These are phyloP conservation scores for Fusarium neocosmosporiellum DNA, from an alignment of 2,329 filamentous ascomycete genomes.

Conservation along the genomic window DNA sequence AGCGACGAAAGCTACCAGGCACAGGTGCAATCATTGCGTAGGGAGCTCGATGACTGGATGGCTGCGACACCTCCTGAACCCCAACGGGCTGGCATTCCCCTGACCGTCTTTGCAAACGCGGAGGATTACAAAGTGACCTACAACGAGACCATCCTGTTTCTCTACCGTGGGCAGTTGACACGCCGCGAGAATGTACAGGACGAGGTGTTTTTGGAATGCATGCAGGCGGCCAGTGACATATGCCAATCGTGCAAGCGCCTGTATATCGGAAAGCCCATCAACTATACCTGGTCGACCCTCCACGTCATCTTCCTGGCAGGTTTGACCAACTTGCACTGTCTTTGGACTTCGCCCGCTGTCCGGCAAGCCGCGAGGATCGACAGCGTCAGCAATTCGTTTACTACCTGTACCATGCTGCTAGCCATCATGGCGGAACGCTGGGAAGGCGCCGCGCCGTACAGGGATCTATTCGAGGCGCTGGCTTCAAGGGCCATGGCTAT, in stretches of 20 bases:
- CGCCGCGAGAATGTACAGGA: conserved; percentile 15
- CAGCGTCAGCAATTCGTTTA: conserved; percentile 42
- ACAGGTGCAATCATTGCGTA: background rate
- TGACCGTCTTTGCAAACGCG: conserved; percentile 1
- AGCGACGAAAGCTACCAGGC: background rate
- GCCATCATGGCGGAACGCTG: conserved; percentile 48
- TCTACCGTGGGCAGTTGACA: conserved; percentile 40
- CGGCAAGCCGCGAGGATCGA: conserved; percentile 20
- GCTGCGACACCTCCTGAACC: background rate
- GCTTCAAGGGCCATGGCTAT: background rate
- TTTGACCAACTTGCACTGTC: conserved; percentile 42
- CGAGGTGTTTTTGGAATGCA: conserved; percentile 36
- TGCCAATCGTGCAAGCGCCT: conserved; percentile 36
- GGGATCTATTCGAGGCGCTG: conserved; percentile 49
- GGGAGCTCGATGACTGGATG: conserved; percentile 14
- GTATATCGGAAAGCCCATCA: conserved; percentile 19
- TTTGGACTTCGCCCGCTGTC: conserved; percentile 44
- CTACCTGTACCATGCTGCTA: conserved; percentile 45
- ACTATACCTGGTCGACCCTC: conserved; percentile 18
- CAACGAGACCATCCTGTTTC: conserved; percentile 33
- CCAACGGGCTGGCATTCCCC: background rate
- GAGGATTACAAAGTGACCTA: conserved; percentile 20
- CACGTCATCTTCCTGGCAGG: conserved; percentile 21
- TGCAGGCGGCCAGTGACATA: conserved; percentile 20
- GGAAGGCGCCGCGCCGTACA: conserved; percentile 44